Conservation (phyloP, 2,329 filamentous ascomycete species). For the Podosphaera aphanis region DNA sequence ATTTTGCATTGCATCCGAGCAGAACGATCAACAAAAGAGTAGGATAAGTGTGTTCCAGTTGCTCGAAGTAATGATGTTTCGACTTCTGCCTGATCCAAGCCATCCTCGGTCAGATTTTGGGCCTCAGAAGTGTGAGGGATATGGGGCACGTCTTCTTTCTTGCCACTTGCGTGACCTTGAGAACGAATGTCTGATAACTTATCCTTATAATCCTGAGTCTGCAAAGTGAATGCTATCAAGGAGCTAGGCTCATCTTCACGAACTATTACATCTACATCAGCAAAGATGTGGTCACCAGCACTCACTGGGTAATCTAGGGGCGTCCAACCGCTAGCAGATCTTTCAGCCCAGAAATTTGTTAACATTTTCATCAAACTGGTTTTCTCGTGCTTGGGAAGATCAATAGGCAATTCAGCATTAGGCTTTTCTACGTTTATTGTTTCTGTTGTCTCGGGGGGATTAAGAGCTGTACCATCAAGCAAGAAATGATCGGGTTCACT, state of each 20-base stretch:
- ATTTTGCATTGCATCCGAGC: conserved; percentile 95
- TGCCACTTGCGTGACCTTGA: conserved; percentile 21
- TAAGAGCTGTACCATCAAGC: conserved; percentile 42
- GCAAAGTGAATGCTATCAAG: conserved; percentile 77
- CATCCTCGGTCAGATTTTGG: conserved; percentile 13
- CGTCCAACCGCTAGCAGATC: conserved; percentile 85
- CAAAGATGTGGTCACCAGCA: conserved; percentile 79
- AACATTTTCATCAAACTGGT: conserved; percentile 86
- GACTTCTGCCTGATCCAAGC: conserved; percentile 41
- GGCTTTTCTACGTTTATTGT: conserved; percentile 29
- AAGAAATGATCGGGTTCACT: conserved; percentile 53
- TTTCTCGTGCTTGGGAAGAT: conserved; percentile 80
- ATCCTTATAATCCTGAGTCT: conserved; percentile 62
- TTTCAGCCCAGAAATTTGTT: conserved; percentile 94
- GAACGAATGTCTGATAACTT: conserved; percentile 49
- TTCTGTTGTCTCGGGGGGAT: conserved; percentile 37
- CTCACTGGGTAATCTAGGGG: conserved; percentile 79
- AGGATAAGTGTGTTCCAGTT: conserved; percentile 83
- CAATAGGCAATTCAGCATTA: conserved; percentile 36
- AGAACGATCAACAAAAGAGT: conserved; percentile 82
- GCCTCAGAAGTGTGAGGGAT: conserved; percentile 1
- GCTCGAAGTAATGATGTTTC: conserved; percentile 66
- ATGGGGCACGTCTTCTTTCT: conserved; percentile 14
- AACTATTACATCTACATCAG: conserved; percentile 90
- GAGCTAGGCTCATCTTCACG: conserved; percentile 94